Evolutionary conservation across 129 eudicot genomes (phyloP).

Genomic region (Escallonia herrerae): DNA sequence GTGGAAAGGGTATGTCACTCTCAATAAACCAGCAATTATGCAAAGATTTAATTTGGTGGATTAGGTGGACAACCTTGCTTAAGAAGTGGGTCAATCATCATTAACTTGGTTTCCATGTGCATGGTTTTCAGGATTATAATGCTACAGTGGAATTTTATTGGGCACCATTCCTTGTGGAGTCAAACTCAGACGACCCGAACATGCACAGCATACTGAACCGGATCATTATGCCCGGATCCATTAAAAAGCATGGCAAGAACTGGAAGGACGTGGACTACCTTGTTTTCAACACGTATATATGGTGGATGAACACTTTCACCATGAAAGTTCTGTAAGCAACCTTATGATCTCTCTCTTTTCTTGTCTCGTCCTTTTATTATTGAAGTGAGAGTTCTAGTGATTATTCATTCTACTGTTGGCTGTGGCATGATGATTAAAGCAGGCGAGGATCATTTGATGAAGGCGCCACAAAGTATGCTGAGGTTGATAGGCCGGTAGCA

Average conservation of each 20-base stretch:
- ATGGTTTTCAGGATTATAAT: constrained; percentile 69
- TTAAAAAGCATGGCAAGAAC: constrained; percentile 66
- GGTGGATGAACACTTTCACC: constrained; percentile 94
- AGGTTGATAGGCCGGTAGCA: constrained; percentile 68
- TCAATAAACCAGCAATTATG: too few species aligned
- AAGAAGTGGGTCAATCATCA: background rate
- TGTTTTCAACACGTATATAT: constrained; percentile 87
- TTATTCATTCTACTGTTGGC: background rate
- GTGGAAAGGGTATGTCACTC: too few species aligned
- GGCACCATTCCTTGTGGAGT: constrained; percentile 98
- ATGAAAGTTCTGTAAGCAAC: constrained; percentile 86
- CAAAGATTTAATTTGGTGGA: too few species aligned
- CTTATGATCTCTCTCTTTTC: too few species aligned
- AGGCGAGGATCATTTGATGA: constrained; percentile 89
- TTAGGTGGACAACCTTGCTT: too few species aligned
- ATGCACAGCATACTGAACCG: constrained; percentile 86
- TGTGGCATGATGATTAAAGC: constrained; percentile 4
- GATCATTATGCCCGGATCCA: constrained; percentile 90
- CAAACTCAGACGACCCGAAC: constrained; percentile 86
- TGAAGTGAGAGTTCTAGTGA: background rate
- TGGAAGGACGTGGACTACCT: constrained; percentile 86
- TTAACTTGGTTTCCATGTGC: background rate
- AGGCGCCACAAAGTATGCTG: constrained; percentile 86
- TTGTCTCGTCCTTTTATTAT: too few species aligned
- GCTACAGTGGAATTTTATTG: constrained; percentile 96